Evolutionary conservation across 2,329 filamentous ascomycete species (phyloP).

Genomic region (Zymoseptoria brevis): DNA sequence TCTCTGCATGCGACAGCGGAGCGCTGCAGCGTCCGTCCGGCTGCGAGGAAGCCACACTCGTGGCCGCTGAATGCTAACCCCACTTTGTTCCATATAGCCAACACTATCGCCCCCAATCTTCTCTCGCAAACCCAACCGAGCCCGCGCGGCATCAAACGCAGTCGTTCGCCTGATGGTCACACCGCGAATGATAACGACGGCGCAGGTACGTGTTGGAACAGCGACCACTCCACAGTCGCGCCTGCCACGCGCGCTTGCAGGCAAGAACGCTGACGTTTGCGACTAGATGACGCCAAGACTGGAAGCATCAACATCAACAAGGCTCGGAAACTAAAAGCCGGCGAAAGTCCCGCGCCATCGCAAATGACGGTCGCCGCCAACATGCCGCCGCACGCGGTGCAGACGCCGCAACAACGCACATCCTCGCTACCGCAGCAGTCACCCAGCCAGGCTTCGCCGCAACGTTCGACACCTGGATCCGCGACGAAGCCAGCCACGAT

Average conservation of each 20-base stretch:
- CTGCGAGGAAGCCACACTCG: neutral
- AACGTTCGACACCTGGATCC: conserved; percentile 66
- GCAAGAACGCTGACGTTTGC: conserved; percentile 18
- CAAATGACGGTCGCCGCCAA: conserved; percentile 44
- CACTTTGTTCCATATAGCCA: conserved; percentile 28
- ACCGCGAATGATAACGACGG: conserved; percentile 42
- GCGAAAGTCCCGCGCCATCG: conserved; percentile 19
- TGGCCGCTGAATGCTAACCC: conserved; percentile 29
- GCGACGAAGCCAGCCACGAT: conserved; percentile 62
- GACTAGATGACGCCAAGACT: conserved; percentile 36
- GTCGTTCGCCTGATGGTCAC: conserved; percentile 64
- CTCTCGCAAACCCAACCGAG: conserved; percentile 38
- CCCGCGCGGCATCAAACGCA: conserved; percentile 68
- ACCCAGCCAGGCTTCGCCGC: conserved; percentile 55
- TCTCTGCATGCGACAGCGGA: conserved; percentile 8
- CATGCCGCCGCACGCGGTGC: conserved; percentile 40
- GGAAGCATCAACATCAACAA: conserved; percentile 46
- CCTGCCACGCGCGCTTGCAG: neutral
- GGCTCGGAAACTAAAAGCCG: conserved; percentile 27
- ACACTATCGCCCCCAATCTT: conserved; percentile 39
- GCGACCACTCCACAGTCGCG: neutral
- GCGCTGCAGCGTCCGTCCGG: neutral
- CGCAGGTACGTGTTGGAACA: conserved; percentile 54
- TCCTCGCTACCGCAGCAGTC: conserved; percentile 43
- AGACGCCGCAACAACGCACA: conserved; percentile 49